These are phyloP conservation scores for Backusella tarrabulga DNA, from an alignment of 192 early-diverging fungal species.

Conservation along the genomic window DNA sequence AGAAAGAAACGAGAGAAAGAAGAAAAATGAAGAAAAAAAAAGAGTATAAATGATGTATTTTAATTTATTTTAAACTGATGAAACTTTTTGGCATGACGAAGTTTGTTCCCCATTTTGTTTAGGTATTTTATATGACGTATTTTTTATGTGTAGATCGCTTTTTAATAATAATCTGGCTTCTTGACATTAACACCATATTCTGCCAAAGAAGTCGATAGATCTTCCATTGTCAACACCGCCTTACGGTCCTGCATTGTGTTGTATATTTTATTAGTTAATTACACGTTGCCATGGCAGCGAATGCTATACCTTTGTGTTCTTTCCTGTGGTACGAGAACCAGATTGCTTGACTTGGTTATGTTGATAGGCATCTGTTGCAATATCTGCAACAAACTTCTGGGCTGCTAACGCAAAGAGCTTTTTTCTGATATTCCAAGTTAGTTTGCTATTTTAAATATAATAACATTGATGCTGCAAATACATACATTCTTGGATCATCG, in stretches of 20 bases:
- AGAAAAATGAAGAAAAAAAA: not conserved
- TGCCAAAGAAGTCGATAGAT: slow-evolving; percentile 80
- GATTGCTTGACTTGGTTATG: slow-evolving; percentile 76
- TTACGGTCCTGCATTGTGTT: slow-evolving; percentile 63
- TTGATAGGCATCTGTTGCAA: slow-evolving; percentile 83
- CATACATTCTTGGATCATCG: slow-evolving; percentile 68
- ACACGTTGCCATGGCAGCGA: not conserved
- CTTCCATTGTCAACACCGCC: slow-evolving; percentile 91
- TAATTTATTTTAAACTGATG: not conserved
- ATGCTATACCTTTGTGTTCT: slow-evolving; percentile 18
- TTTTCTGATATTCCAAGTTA: slow-evolving; percentile 44
- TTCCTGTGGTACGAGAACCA: slow-evolving; percentile 39
- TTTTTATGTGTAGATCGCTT: not conserved
- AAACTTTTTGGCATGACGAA: slow-evolving; percentile 9
- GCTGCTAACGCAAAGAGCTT: slow-evolving; percentile 79
- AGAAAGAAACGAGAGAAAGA: not conserved
- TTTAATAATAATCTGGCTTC: slow-evolving; percentile 91
- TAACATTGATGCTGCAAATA: not conserved
- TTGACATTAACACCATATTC: slow-evolving; percentile 95
- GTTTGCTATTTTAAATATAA: not conserved
- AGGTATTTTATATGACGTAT: slow-evolving; percentile 5
- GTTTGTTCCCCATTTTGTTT: not conserved
- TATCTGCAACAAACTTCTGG: slow-evolving; percentile 86
- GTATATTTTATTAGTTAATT: not conserved
- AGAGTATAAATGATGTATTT: not conserved